Percentiles rank a stretch among this genome's conserved stretches.
phyloP scores from a whole-genome alignment of 768 basidiomycete genomes.

The Auriscalpium microsporum region DNA sequence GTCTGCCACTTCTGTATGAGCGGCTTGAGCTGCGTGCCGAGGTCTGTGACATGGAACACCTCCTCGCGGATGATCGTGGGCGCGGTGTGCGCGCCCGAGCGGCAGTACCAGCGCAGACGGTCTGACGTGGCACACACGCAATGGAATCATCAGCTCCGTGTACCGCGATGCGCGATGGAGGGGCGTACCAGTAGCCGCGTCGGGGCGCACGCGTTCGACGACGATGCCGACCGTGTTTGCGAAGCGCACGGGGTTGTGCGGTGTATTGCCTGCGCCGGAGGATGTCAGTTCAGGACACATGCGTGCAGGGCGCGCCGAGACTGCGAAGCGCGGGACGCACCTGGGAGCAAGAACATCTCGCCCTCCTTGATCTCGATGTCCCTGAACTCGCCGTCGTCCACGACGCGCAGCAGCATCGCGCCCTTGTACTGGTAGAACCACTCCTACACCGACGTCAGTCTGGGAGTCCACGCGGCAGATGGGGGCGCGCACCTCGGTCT shows the following conservation, averaged over 20 bases:
- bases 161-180: neutral
- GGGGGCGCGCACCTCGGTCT: conserved; percentile 63
- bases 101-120: conserved; percentile 89
- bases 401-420: conserved; percentile 80
- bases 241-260: conserved; percentile 91
- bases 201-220: conserved; percentile 76
- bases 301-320: neutral
- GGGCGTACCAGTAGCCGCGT: conserved; percentile 60
- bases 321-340: conserved; percentile 32
- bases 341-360: conserved; percentile 93
- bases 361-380: conserved; percentile 91
- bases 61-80: conserved; percentile 82
- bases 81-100: conserved; percentile 43
- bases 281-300: neutral
- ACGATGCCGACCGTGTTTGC: conserved; percentile 89
- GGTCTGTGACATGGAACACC: conserved; percentile 78
- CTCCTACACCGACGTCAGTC: conserved; percentile 41
- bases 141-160: neutral
- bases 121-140: conserved; percentile 39
- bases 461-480: neutral
- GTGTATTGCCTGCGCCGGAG: conserved; percentile 66
- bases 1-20: conserved; percentile 81
- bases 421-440: conserved; percentile 99
- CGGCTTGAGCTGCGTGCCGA: conserved; percentile 90
- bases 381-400: conserved; percentile 70